These are phyloP conservation scores for Symmetrospora coprosmae DNA, from an alignment of 768 basidiomycete species.

Conservation along the genomic window DNA sequence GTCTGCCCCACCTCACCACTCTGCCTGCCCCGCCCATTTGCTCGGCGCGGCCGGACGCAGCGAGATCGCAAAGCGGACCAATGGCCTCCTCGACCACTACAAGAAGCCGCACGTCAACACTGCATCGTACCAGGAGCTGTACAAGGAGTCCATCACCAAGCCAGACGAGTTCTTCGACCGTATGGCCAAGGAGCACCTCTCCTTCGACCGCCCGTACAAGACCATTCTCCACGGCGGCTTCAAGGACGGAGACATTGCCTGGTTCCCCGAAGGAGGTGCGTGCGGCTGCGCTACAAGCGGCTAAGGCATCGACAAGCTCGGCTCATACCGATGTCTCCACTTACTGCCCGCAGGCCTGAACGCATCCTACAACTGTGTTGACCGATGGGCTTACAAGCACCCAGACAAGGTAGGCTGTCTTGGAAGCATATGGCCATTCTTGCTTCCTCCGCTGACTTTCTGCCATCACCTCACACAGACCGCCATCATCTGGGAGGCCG, in stretches of 20 bases:
- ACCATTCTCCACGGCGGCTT: conserved; percentile 74
- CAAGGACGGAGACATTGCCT: conserved; percentile 68
- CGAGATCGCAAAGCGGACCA: conserved; percentile 3
- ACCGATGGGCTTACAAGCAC: conserved; percentile 82
- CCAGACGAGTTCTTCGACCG: conserved; percentile 30
- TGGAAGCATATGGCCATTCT: background rate
- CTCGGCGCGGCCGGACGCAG: too few species aligned
- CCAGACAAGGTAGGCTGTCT: conserved; percentile 46
- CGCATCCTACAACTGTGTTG: conserved; percentile 92
- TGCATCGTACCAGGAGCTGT: conserved; percentile 22
- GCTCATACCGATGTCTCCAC: background rate
- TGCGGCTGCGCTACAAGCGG: conserved; percentile 46
- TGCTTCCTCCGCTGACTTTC: background rate
- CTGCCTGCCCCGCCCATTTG: too few species aligned
- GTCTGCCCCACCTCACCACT: too few species aligned
- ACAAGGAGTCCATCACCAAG: conserved; percentile 27
- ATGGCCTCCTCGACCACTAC: background rate
- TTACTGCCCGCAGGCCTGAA: conserved; percentile 24
- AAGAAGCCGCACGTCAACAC: conserved; percentile 25
- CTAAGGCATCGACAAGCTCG: too few species aligned
- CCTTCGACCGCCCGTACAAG: conserved; percentile 70
- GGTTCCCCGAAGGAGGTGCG: conserved; percentile 90
- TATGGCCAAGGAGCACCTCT: conserved; percentile 55
- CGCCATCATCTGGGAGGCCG: conserved; percentile 96
- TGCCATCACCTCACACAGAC: conserved; percentile 44